Percentiles rank a stretch among this genome's conserved stretches.
Conservation (phyloP, 2,329 filamentous ascomycete species). For the Aspergillus quadricinctus region DNA sequence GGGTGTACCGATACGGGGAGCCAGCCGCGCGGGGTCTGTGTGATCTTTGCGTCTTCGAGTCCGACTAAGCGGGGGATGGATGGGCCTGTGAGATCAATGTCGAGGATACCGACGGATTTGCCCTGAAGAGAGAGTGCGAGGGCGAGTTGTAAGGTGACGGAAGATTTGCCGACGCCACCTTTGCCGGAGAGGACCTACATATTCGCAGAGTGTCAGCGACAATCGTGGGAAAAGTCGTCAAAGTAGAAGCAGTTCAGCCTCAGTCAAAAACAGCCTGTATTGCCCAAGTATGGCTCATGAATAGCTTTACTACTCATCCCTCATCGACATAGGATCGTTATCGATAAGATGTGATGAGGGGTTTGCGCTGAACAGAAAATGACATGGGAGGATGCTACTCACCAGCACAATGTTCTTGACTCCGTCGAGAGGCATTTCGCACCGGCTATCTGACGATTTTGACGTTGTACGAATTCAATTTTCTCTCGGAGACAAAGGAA, state of each 20-base stretch:
- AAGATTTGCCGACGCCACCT: slow-evolving; percentile 96
- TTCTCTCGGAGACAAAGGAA: neutral
- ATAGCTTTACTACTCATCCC: neutral
- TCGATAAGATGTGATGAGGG: slow-evolving; percentile 35
- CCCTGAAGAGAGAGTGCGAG: slow-evolving; percentile 81
- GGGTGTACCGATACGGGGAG: slow-evolving; percentile 59
- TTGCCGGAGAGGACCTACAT: slow-evolving; percentile 77
- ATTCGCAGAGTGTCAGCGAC: slow-evolving; percentile 8
- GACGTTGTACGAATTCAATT: neutral
- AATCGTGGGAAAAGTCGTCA: neutral
- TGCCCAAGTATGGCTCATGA: neutral
- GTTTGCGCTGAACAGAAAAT: neutral
- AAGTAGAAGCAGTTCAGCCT: neutral
- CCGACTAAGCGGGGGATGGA: slow-evolving; percentile 94
- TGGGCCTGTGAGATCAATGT: slow-evolving; percentile 92
- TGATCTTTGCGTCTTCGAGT: slow-evolving; percentile 83
- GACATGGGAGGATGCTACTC: slow-evolving; percentile 11
- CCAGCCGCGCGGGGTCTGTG: slow-evolving; percentile 88
- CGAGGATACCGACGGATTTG: slow-evolving; percentile 87
- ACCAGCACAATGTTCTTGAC: slow-evolving; percentile 43
- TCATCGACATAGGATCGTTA: slow-evolving; percentile 23
- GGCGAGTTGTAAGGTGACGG: slow-evolving; percentile 92
- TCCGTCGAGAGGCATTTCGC: slow-evolving; percentile 38
- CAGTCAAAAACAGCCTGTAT: neutral
- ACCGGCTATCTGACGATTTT: neutral